These are phyloP conservation scores for Globisporangium okanoganense DNA, from an alignment of 352 stramenopile species.

Conservation along the genomic window DNA sequence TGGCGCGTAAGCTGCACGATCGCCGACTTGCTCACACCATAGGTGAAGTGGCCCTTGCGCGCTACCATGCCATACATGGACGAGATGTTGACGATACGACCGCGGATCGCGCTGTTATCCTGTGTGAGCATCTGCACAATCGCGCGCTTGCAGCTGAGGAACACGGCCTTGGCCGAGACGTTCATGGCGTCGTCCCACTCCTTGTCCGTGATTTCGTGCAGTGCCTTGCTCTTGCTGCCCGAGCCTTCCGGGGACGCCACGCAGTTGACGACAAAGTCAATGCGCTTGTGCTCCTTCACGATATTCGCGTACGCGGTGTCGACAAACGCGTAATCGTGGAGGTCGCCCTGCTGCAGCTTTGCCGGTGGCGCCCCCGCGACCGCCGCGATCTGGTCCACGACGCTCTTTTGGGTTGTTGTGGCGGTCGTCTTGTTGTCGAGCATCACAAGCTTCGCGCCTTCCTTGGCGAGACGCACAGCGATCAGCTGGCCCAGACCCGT, in stretches of 20 bases:
- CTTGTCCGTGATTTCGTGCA: constrained; percentile 39
- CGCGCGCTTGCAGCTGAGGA: constrained; percentile 66
- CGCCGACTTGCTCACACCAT: constrained; percentile 58
- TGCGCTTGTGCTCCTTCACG: constrained; percentile 43
- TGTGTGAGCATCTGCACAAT: constrained; percentile 59
- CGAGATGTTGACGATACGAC: constrained; percentile 63
- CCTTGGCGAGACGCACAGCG: constrained; percentile 51
- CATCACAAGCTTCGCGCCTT: constrained; percentile 54
- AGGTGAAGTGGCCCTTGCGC: constrained; percentile 56
- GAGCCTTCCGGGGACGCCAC: constrained; percentile 28
- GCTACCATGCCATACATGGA: constrained; percentile 59
- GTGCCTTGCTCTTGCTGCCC: constrained; percentile 26
- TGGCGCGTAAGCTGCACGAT: constrained; percentile 66
- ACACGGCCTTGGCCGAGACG: constrained; percentile 57
- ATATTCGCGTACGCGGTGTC: constrained; percentile 38
- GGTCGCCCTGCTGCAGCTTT: constrained; percentile 41
- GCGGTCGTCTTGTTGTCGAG: constrained; percentile 29
- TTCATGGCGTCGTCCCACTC: constrained; percentile 59
- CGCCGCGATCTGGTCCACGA: constrained; percentile 38
- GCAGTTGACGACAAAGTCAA: constrained; percentile 78
- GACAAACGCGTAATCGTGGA: constrained; percentile 50
- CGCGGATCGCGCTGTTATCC: constrained; percentile 48
- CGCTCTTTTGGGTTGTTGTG: constrained; percentile 24
- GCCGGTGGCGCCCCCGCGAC: constrained; percentile 16
- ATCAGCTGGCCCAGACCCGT: constrained; percentile 59